Percentiles rank a stretch among this genome's conserved stretches.
Evolutionary conservation across 495 filamentous ascomycete genomes (phyloP).

Genomic region (Rhypophila decipiens): DNA sequence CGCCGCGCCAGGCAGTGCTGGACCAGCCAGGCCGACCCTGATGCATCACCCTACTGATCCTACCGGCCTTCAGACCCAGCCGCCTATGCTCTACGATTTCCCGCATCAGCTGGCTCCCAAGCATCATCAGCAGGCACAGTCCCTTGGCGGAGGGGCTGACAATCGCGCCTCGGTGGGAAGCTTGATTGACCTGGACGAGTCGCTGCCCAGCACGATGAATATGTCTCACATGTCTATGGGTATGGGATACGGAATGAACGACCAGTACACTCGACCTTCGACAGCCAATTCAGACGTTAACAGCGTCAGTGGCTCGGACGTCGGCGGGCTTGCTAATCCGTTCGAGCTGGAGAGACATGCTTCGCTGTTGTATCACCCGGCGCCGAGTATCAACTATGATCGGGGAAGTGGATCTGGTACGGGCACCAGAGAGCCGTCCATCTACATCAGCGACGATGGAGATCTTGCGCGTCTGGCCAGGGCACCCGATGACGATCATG

Average conservation of each 20-base stretch:
- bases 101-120: conserved; percentile 10
- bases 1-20: conserved; percentile 19
- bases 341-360: conserved; percentile 51
- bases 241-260: too few relatives aligned
- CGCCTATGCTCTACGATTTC: conserved; percentile 37
- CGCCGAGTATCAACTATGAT: conserved; percentile 19
- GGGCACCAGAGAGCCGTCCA: conserved; percentile 46
- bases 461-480: conserved; percentile 28
- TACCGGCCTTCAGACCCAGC: conserved; percentile 34
- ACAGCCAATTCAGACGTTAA: conserved; percentile 49
- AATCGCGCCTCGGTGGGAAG: conserved; percentile 38
- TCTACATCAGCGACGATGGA: conserved; percentile 46
- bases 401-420: too few relatives aligned
- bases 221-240: too few relatives aligned
- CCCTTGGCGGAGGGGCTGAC: too few relatives aligned
- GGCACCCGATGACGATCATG: background rate
- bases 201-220: too few relatives aligned
- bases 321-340: conserved; percentile 41
- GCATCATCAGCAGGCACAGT: too few relatives aligned
- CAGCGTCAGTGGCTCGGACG: conserved; percentile 39
- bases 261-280: conserved; percentile 38
- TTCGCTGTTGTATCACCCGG: conserved; percentile 41
- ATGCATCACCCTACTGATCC: conserved; percentile 48
- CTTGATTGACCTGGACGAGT: conserved; percentile 48
- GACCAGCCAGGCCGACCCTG: conserved; percentile 34